Conservation (phyloP, 208 protist species). For the Acanthamoeba castellanii region DNA sequence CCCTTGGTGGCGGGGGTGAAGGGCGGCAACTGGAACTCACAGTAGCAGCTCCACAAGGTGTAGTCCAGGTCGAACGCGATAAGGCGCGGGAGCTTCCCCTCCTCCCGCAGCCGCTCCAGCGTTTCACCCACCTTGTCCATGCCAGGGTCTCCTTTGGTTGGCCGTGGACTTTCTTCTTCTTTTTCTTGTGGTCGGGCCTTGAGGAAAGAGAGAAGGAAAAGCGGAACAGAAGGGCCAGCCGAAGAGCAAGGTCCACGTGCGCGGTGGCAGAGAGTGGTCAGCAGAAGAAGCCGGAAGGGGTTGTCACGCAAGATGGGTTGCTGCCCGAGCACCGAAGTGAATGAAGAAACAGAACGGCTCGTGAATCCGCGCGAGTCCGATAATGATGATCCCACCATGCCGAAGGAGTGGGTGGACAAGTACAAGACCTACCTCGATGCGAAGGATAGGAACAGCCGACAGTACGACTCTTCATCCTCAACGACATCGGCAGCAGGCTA, state of each 20-base stretch:
- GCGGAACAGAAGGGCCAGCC: too few species aligned
- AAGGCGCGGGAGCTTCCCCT: background rate
- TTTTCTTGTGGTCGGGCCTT: too few species aligned
- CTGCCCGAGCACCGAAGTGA: background rate
- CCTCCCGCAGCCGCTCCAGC: background rate
- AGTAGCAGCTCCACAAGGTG: background rate
- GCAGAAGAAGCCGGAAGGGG: background rate
- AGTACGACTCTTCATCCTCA: background rate
- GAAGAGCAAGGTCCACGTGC: background rate
- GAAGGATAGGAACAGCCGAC: constrained; percentile 5
- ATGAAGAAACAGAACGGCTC: background rate
- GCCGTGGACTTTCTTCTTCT: too few species aligned
- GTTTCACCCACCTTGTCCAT: background rate
- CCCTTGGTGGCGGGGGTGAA: background rate
- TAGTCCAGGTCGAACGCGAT: constrained; percentile 18
- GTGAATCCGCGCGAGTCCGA: background rate
- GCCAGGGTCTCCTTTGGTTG: too few species aligned
- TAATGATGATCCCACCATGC: background rate
- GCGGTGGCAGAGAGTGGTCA: too few species aligned
- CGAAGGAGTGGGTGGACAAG: background rate
- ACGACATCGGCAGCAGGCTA: background rate
- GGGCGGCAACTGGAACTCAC: background rate
- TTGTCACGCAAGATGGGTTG: background rate
- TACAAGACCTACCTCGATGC: background rate
- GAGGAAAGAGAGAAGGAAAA: background rate